Evolutionary conservation across 306 rosid genomes (phyloP), one percentile per base, ranked within the genome.

Genomic region (Adenanthera pavonina): DNA sequence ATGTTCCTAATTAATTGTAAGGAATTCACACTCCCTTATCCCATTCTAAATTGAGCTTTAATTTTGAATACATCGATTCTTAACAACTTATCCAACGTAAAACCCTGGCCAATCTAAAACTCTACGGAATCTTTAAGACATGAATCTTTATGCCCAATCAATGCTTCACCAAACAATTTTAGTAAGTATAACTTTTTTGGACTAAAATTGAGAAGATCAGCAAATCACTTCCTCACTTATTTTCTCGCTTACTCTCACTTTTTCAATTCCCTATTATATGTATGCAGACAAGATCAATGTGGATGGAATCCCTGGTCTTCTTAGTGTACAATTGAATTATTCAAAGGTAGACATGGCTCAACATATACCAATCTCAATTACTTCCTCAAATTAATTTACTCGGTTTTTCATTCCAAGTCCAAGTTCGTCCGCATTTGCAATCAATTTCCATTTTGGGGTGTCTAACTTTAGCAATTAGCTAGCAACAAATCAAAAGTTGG

Each of bases 271-370:
- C 11, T 34, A 25, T 25, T 25, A 2, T 41, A 35, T 77, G 64
- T 64, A 77, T 64, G 43, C 54, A 44, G 53, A 51, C 16, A 19
- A n/a, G 11, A 15, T 60, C 41, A 43, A 49, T 11, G 3, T 36
- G 69, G 56, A 33, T 60, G 80, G 71, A 20, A 76, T 47, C 43
- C 15, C 80, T 60, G 16, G 6, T 44, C 80, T 30, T 67, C 64
- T 30, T 14, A 19, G 2, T 20, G 15, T 36, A 41, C 68, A 25
- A 25, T 25, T 46, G 10, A 13, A 48, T 53, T 72, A 47, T 72
- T 49, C 6, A 56, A 72, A 47, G 47, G 41, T 35, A 30, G 36
- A 60, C 59, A 8, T 25, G 59, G 57, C 59, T 48, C 75, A 25
- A 25, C 59, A 70, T 25, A 30, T 48, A 7, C 25, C 48, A 16